phyloP scores from a whole-genome alignment of 345 rosid species.

The Chamaenerion angustifolium region DNA sequence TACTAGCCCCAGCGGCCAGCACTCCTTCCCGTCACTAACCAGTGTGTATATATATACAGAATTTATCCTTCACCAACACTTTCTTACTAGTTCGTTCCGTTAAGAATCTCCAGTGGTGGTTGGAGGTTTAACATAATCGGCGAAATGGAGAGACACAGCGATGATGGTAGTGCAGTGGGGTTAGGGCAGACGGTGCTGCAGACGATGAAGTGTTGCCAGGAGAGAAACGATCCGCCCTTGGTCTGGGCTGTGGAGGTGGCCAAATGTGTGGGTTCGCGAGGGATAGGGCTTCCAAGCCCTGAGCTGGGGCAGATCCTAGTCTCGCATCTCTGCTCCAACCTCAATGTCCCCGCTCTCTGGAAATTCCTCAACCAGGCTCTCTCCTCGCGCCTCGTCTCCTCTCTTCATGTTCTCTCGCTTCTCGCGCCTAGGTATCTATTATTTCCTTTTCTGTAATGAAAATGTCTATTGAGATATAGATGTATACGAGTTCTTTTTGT shows the following conservation, averaged over 20 bases:
- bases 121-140: neutral
- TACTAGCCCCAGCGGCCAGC: too few relatives aligned
- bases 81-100: too few relatives aligned
- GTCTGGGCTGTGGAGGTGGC: slow-evolving; percentile 25
- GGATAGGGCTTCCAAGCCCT: slow-evolving; percentile 17
- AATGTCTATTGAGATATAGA: neutral
- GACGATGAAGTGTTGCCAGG: slow-evolving; percentile 13
- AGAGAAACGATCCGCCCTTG: slow-evolving; percentile 10
- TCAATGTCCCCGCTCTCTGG: slow-evolving; percentile 37
- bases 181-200: slow-evolving; percentile 9
- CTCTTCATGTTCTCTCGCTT: slow-evolving; percentile 39
- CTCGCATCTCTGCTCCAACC: slow-evolving; percentile 31
- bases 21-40: too few relatives aligned
- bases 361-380: slow-evolving; percentile 36
- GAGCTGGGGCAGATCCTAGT: slow-evolving; percentile 32
- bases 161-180: neutral
- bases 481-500: neutral
- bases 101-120: too few relatives aligned
- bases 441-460: too few relatives aligned
- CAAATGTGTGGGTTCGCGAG: slow-evolving; percentile 16
- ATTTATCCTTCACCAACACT: too few relatives aligned
- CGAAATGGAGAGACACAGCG: slow-evolving; percentile 3
- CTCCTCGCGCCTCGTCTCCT: slow-evolving; percentile 26
- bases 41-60: too few relatives aligned
- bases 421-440: slow-evolving; percentile 27